phyloP scores from a whole-genome alignment of 1,284 basidiomycete genomes.

The Pseudozyma tsukubaensis region DNA sequence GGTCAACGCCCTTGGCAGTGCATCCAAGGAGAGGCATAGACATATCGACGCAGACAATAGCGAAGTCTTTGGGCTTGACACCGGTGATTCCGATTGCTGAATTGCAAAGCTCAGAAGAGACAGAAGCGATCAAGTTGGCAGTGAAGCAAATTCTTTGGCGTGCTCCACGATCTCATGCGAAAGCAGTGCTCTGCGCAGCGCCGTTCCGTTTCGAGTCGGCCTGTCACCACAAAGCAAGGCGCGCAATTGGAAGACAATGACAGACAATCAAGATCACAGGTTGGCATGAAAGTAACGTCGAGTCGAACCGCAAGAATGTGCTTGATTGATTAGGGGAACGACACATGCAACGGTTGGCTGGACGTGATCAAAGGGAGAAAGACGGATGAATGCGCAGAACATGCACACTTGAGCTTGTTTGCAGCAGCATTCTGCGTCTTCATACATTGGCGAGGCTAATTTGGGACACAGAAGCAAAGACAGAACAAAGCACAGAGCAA shows the following conservation, averaged over 20 bases:
- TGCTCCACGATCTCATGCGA: too few species aligned
- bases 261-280: background rate
- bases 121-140: too few species aligned
- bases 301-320: background rate
- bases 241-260: background rate
- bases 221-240: too few species aligned
- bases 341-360: background rate
- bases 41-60: background rate
- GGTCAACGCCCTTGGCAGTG: too few species aligned
- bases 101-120: too few species aligned
- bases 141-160: too few species aligned
- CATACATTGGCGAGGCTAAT: slow-evolving; percentile 1
- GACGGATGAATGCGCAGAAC: slow-evolving; percentile 8
- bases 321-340: slow-evolving; percentile 2
- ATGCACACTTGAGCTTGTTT: slow-evolving; percentile 17
- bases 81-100: background rate
- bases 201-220: too few species aligned
- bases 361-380: background rate
- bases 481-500: background rate
- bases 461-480: too few species aligned
- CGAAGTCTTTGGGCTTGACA: background rate
- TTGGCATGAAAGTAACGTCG: too few species aligned
- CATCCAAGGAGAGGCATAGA: too few species aligned
- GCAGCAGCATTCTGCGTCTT: background rate
- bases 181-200: too few species aligned